These are phyloP conservation scores for Phyllachora maydis DNA, from an alignment of 2,329 filamentous ascomycete genomes.

Conservation along the genomic window DNA sequence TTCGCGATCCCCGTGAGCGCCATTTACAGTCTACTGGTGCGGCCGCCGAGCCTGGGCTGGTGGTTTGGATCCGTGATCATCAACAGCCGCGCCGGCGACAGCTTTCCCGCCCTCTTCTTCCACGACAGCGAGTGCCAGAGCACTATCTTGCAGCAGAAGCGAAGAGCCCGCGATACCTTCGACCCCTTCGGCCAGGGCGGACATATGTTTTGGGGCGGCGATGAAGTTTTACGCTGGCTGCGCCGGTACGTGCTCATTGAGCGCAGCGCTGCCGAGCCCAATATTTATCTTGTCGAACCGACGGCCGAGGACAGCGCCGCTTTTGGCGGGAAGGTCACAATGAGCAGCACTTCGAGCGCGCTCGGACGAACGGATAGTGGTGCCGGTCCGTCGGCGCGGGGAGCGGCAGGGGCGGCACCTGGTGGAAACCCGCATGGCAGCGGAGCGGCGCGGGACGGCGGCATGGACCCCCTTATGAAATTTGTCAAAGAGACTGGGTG, in stretches of 20 bases:
- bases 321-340: constrained; percentile 47
- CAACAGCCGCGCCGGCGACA: constrained; percentile 77
- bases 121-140: constrained; percentile 94
- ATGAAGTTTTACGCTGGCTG: constrained; percentile 84
- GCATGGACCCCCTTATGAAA: constrained; percentile 86
- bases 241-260: constrained; percentile 69
- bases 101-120: constrained; percentile 90
- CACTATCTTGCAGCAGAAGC: constrained; percentile 86
- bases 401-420: constrained; percentile 15
- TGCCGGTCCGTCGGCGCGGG: constrained; percentile 10
- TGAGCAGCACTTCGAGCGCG: constrained; percentile 17
- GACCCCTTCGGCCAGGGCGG: constrained; percentile 76
- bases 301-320: constrained; percentile 63
- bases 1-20: constrained; percentile 83
- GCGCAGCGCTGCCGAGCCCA: constrained; percentile 67
- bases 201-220: constrained; percentile 91
- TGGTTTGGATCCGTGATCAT: constrained; percentile 95
- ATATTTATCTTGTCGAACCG: constrained; percentile 80
- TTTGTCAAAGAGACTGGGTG: constrained; percentile 87
- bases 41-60: constrained; percentile 88
- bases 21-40: constrained; percentile 75
- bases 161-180: constrained; percentile 62
- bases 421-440: no score
- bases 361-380: constrained; percentile 18
- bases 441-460: constrained; percentile 30